A percentile compares a stretch with the other conserved stretches of the same genome.
Conservation (phyloP, 2,329 filamentous ascomycete species). For the Arthrobotrys pseudoclavata region DNA sequence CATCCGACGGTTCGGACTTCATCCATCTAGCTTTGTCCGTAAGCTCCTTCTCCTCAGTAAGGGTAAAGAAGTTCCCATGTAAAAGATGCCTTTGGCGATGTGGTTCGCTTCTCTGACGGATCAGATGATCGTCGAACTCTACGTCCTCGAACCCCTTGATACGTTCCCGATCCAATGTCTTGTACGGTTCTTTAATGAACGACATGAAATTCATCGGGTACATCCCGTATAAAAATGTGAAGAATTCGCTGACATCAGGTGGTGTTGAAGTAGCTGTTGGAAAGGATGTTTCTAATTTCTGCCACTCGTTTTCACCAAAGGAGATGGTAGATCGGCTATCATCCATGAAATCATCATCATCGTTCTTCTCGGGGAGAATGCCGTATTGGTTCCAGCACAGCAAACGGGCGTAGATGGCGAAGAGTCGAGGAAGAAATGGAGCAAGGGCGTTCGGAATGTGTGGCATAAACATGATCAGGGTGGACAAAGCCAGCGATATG, state of each 20-base stretch:
- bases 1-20: conserved; percentile 82
- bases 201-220: conserved; percentile 89
- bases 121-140: conserved; percentile 82
- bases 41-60: conserved; percentile 84
- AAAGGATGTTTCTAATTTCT: conserved; percentile 74
- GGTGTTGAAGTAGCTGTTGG: conserved; percentile 75
- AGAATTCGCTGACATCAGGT: conserved; percentile 79
- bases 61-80: conserved; percentile 86
- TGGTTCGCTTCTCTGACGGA: conserved; percentile 79
- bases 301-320: conserved; percentile 70
- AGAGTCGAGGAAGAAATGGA: conserved; percentile 78
- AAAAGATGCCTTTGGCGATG: conserved; percentile 80
- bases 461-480: conserved; percentile 83
- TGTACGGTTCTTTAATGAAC: conserved; percentile 84
- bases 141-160: conserved; percentile 79
- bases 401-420: conserved; percentile 83
- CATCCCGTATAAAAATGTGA: conserved; percentile 84
- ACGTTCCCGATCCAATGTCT: conserved; percentile 80
- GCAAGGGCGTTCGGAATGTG: conserved; percentile 82
- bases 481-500: conserved; percentile 80
- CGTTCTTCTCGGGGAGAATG: conserved; percentile 47
- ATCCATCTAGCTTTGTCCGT: conserved; percentile 82
- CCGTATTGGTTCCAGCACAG: conserved; percentile 80
- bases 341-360: conserved; percentile 30
- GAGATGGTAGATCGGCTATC: conserved; percentile 60